Evolutionary conservation across 768 basidiomycete genomes (phyloP), one percentile per base, ranked within the genome.

Genomic region (Postia placenta): DNA sequence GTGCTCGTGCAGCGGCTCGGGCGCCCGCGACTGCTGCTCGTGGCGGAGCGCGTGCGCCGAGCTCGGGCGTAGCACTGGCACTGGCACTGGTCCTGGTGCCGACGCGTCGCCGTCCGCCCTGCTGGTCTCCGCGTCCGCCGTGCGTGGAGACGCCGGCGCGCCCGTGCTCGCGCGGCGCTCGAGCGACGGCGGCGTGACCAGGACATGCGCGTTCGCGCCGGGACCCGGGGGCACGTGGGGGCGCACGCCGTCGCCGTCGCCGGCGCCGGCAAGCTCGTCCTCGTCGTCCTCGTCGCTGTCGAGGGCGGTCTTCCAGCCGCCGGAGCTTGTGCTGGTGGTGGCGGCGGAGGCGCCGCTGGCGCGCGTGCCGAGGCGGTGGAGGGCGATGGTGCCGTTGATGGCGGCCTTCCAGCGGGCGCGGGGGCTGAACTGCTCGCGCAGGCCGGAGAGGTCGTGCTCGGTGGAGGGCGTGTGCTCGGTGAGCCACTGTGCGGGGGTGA

Each of bases 371-470:
- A 64, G 58, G 47, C 62, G 62, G 46, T 58, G 54, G 24, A 67
- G 59, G 3, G 71, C 72, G 15, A 71, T 69, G n/a, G 76, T 69
- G 35, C 71, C 68, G 44, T 65, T 61, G 56, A 93, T 89, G 12
- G 87, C 87, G 1, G 72, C 69, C 43, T 79, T 76, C 92, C 91
- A 93, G 33, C 75, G 75, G 1, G 80, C 82, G 37, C 74, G 75
- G 0, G 90, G 76, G 60, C 90, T 74, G 67, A 95, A 94, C 70
- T 92, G 80, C 26, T 90, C 84, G 26, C 87, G 85, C 42, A 96
- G 70, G 11, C 86, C 88, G 11, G 60, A 73, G 36, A 96, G 74
- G 57, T 97, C 92, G 63, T 86, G 78, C 45, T 92, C 87, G 4
- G 72, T 74, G 0, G 81, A 80, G 0, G 84, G 71, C 15, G 73